These are phyloP conservation scores for Spirogloea muscicola DNA, from an alignment of 139 green algal species.

Conservation along the genomic window DNA sequence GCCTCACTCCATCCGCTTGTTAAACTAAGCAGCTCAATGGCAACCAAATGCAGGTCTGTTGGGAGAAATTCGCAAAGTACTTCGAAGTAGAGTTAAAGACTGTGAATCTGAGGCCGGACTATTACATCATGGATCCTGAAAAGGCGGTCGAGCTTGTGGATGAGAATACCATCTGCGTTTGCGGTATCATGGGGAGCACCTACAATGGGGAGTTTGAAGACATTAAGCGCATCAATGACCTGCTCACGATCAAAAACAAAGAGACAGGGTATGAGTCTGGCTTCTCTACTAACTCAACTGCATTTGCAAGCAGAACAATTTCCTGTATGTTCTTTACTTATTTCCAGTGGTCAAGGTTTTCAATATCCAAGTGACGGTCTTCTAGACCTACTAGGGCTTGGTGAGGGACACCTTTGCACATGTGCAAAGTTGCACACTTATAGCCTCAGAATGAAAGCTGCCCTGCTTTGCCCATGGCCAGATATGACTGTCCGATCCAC, in stretches of 20 bases:
- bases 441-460: too few relatives aligned
- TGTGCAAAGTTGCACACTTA: too few relatives aligned
- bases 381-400: too few relatives aligned
- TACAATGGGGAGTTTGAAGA: constrained; percentile 50
- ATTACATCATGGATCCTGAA: constrained; percentile 32
- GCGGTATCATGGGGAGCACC: constrained; percentile 38
- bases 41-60: constrained; percentile 33
- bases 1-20: too few relatives aligned
- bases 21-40: neutral
- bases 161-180: constrained; percentile 53
- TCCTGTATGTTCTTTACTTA: too few relatives aligned
- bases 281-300: too few relatives aligned
- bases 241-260: constrained; percentile 34
- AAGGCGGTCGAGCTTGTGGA: constrained; percentile 47
- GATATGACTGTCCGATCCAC: constrained; percentile 46
- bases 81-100: constrained; percentile 40
- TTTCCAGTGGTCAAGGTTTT: too few relatives aligned
- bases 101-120: constrained; percentile 32
- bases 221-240: constrained; percentile 30
- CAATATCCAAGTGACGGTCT: too few relatives aligned
- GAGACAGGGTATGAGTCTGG: constrained; percentile 25
- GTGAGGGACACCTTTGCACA: too few relatives aligned
- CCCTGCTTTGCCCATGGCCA: too few relatives aligned
- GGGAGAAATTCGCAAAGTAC: constrained; percentile 49
- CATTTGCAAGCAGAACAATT: too few relatives aligned